Conservation (phyloP, 106 monocot species). For the Ottelia alismoides region DNA sequence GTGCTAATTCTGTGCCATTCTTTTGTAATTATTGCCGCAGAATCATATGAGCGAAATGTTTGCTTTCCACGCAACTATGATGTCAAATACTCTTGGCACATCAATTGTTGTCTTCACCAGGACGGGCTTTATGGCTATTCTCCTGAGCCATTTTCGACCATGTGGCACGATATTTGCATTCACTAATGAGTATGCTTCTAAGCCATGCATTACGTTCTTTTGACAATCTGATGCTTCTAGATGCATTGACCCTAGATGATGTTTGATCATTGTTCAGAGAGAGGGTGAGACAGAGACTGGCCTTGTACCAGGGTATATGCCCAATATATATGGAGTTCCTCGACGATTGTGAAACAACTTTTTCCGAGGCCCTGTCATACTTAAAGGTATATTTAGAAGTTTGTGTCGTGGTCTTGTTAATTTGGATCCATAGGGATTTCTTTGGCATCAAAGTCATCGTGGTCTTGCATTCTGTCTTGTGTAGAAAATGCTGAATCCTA, state of each 20-base stretch:
- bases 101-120: conserved; percentile 95
- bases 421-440: too few relatives aligned
- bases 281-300: conserved; percentile 88
- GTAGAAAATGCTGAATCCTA: too few relatives aligned
- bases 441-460: too few relatives aligned
- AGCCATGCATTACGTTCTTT: too few relatives aligned
- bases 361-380: conserved; percentile 61
- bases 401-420: too few relatives aligned
- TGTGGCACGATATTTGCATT: conserved; percentile 97
- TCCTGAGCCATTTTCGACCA: conserved; percentile 91
- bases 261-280: conserved; percentile 39
- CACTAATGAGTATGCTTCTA: conserved; percentile 66
- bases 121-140: conserved; percentile 91
- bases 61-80: conserved; percentile 96
- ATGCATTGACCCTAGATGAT: too few relatives aligned
- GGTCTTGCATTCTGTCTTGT: too few relatives aligned
- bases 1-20: conserved; percentile 59
- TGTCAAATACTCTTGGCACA: conserved; percentile 91
- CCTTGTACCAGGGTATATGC: conserved; percentile 89
- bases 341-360: conserved; percentile 73
- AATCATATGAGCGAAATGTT: conserved; percentile 99
- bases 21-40: conserved; percentile 24
- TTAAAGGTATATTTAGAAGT: conserved; percentile 75
- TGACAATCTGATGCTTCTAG: too few relatives aligned
- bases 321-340: conserved; percentile 75